Evolutionary conservation across 371 early-diverging fungal genomes (phyloP).

Genomic region (Mortierella sp.): DNA sequence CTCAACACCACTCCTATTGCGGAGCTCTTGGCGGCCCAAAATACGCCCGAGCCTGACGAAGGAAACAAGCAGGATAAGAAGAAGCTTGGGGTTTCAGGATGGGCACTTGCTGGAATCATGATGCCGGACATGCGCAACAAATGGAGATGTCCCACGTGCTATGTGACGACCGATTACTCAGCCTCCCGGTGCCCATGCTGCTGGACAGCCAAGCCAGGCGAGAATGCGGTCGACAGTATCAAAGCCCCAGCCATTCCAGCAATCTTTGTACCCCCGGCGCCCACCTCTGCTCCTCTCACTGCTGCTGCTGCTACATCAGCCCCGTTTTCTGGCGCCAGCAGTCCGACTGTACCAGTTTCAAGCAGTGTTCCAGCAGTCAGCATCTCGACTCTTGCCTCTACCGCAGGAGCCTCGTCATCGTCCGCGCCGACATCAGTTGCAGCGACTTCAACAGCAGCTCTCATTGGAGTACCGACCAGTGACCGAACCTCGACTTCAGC

Average conservation of each 20-base stretch:
- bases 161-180: slow-evolving; percentile 18
- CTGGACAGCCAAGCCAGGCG: slow-evolving; percentile 20
- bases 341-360: too few species aligned
- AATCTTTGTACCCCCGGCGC: neutral
- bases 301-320: too few species aligned
- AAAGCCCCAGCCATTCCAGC: slow-evolving; percentile 1
- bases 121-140: slow-evolving; percentile 18
- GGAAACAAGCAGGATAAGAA: slow-evolving; percentile 1
- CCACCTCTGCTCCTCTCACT: neutral
- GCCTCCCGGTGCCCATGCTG: slow-evolving; percentile 27
- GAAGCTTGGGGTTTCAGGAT: too few species aligned
- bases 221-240: neutral
- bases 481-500: too few species aligned
- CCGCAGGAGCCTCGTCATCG: slow-evolving; percentile 1
- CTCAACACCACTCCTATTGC: slow-evolving; percentile 5
- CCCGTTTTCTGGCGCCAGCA: slow-evolving; percentile 1
- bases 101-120: slow-evolving; percentile 18
- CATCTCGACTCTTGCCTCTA: too few species aligned
- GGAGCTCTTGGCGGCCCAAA: neutral
- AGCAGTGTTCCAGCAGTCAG: too few species aligned
- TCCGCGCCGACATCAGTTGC: slow-evolving; percentile 5
- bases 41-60: slow-evolving; percentile 16
- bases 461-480: too few species aligned
- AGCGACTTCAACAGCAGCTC: too few species aligned
- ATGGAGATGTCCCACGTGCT: slow-evolving; percentile 46